Base-by-base conservation (phyloP, 2,329 filamentous ascomycete species). In the Spiromastix sp. region DNA sequence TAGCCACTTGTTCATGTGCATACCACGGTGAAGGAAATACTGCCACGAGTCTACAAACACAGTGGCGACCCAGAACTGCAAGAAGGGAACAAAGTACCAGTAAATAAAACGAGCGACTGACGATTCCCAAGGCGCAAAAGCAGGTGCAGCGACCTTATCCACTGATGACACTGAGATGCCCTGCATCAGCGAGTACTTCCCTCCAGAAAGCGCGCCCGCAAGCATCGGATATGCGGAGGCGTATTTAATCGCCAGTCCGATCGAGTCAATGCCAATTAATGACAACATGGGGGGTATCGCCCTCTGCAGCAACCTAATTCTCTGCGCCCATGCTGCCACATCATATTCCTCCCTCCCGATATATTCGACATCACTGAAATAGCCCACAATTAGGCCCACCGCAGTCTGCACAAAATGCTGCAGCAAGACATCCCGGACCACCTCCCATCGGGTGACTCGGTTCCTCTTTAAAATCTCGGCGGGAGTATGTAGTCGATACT, bases 1-100 rank as follows among this genome's bases (percentile, higher is more conserved):
- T 48, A 98, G 72, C 83, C 85, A 96, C 60, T 84, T 87, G 67
- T 96, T 95, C 67, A 91, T 71, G 63, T 98, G 91, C 91, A 98
- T 98, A 39, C 81, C 74, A 25, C 91, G 85, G 62, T 98, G 91
- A 50, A 89, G 72, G 63, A 95, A 94, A 65, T 98, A 98, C 58
- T 98, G 89, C 91, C 91, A 98, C 29, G 86, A 91, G 62, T 98
- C 91, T 48, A 96, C 74, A 45, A 93, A 68, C 44, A 75, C 64
- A 41, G 89, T 72, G 16, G 79, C 91, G 32, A 83, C 52, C 39
- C 74, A 63, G 54, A 94, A 83, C 57, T 96, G 89, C 32, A 89
- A 37, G 3, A 66, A 71, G 1, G 91, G 91, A 42, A 96, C 71
- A 25, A 79, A 55, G 42, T 77, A 63, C 70, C 83, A 81, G 66